phyloP scores from a whole-genome alignment of 352 stramenopile species.

The Phytopythium mirpurense region DNA sequence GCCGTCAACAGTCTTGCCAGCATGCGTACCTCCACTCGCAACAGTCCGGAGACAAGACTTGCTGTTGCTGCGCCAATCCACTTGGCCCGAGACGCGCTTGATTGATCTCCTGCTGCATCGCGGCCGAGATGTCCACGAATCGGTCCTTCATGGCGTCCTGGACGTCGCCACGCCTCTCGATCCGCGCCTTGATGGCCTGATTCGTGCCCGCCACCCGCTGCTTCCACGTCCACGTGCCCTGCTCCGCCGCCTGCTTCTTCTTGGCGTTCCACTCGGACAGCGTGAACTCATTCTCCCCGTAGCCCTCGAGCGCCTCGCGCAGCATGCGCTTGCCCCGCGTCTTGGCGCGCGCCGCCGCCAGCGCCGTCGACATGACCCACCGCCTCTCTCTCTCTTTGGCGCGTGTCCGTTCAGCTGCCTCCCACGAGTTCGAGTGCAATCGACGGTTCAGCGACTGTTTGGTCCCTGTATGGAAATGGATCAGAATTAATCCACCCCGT shows the following conservation, averaged over 20 bases:
- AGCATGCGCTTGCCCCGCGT: slow-evolving; percentile 68
- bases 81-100: background rate
- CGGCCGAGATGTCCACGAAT: slow-evolving; percentile 27
- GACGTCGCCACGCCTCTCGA: slow-evolving; percentile 24
- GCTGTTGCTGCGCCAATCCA: background rate
- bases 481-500: no score
- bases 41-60: background rate
- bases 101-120: slow-evolving; percentile 32
- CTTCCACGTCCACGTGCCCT: slow-evolving; percentile 49
- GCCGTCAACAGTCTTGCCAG: no score
- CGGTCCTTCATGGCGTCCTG: slow-evolving; percentile 21
- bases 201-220: slow-evolving; percentile 23
- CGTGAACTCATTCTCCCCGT: slow-evolving; percentile 41
- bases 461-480: background rate
- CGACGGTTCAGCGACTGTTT: slow-evolving; percentile 3
- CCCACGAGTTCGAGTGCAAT: background rate
- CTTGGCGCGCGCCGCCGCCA: slow-evolving; percentile 55
- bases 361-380: slow-evolving; percentile 54
- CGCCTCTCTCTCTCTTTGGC: background rate
- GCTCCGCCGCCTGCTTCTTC: slow-evolving; percentile 28
- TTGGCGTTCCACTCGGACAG: slow-evolving; percentile 49
- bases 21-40: slow-evolving; percentile 32
- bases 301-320: slow-evolving; percentile 43
- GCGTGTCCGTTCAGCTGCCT: background rate
- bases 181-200: slow-evolving; percentile 29